These are phyloP conservation scores for Sideroxylon spinosum DNA, from an alignment of 179 eudicot species.

Conservation along the genomic window DNA sequence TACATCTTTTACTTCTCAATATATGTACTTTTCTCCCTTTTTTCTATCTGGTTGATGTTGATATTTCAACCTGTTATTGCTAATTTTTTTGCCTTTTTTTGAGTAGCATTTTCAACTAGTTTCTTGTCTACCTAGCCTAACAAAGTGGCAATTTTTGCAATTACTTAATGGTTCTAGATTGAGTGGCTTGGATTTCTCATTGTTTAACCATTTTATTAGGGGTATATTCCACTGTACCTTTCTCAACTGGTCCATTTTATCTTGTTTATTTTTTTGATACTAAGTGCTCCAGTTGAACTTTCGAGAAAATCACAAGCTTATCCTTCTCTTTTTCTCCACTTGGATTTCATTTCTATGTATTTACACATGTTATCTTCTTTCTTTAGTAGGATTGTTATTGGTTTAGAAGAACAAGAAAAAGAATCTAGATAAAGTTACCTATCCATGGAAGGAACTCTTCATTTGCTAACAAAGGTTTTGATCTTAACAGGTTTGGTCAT, in stretches of 20 bases:
- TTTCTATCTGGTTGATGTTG: background rate
- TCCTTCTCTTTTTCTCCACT: background rate
- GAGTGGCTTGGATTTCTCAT: slow-evolving; percentile 1
- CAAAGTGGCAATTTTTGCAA: background rate
- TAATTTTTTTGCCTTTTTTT: background rate
- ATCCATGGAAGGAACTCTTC: background rate
- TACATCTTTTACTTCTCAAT: background rate
- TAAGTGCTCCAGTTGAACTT: background rate
- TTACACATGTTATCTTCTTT: background rate
- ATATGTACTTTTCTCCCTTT: slow-evolving; percentile 1
- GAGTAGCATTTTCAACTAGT: background rate
- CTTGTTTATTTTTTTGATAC: no score
- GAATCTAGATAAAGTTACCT: background rate
- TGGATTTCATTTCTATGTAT: background rate
- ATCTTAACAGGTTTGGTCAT: slow-evolving; percentile 79
- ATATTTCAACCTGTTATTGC: background rate
- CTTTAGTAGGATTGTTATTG: background rate
- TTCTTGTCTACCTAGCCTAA: background rate
- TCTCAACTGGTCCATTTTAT: background rate
- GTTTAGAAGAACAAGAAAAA: background rate
- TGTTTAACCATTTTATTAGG: background rate
- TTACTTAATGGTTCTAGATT: background rate
- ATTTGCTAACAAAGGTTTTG: background rate
- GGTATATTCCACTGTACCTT: background rate
- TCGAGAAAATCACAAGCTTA: background rate